Evolutionary conservation across 2,329 filamentous ascomycete species (phyloP).

Genomic region (Plenodomus tracheiphilus): DNA sequence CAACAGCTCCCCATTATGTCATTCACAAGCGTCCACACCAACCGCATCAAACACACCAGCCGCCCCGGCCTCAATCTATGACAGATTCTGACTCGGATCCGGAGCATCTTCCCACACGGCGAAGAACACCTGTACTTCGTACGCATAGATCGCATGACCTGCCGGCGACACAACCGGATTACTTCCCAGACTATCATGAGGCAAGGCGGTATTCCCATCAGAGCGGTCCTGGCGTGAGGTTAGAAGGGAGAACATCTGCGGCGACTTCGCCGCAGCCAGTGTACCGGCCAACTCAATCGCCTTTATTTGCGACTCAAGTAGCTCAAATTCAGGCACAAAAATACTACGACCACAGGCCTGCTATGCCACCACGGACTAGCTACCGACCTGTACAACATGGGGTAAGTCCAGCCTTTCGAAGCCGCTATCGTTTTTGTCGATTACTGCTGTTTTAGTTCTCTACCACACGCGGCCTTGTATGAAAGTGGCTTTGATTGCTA

Average conservation of each 20-base stretch:
- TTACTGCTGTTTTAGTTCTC: too few species aligned
- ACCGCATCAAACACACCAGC: constrained; percentile 39
- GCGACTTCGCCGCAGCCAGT: constrained; percentile 29
- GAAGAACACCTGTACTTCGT: constrained; percentile 37
- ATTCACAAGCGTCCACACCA: constrained; percentile 37
- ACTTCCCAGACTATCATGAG: constrained; percentile 43
- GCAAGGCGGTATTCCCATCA: constrained; percentile 33
- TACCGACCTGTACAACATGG: constrained; percentile 28
- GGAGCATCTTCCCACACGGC: constrained; percentile 12
- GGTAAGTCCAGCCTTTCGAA: not conserved
- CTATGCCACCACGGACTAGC: constrained; percentile 27
- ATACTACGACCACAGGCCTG: constrained; percentile 36
- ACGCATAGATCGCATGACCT: constrained; percentile 49
- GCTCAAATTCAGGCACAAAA: constrained; percentile 43
- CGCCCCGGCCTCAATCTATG: constrained; percentile 37
- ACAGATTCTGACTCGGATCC: constrained; percentile 38
- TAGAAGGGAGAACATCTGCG: constrained; percentile 18
- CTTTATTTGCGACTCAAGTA: constrained; percentile 53
- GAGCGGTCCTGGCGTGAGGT: constrained; percentile 12
- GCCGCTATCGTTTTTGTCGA: not conserved
- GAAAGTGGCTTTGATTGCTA: too few species aligned
- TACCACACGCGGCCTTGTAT: too few species aligned
- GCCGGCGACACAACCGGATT: constrained; percentile 43
- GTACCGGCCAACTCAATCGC: constrained; percentile 51
- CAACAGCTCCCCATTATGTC: constrained; percentile 24